Percentiles rank a stretch among this genome's conserved stretches.
Conservation (phyloP, 2,329 filamentous ascomycete species). For the Aspergillus pseudotamarii region DNA sequence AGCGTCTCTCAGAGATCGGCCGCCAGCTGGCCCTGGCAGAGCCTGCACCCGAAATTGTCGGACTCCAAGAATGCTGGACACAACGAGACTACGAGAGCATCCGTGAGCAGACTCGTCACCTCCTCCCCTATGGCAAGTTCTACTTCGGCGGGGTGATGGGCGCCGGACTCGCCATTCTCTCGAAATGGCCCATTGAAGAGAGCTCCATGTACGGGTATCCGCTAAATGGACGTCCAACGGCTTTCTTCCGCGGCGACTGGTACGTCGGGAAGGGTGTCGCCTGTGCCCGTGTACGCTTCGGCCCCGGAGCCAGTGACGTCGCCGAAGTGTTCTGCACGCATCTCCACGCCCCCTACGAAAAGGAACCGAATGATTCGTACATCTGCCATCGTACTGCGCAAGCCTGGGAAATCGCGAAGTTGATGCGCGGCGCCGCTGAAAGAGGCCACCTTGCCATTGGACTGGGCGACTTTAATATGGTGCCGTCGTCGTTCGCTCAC, state of each 20-base stretch:
- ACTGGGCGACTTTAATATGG: constrained; percentile 95
- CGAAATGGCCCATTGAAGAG: constrained; percentile 89
- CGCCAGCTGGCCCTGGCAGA: constrained; percentile 69
- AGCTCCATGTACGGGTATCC: constrained; percentile 83
- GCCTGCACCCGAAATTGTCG: constrained; percentile 79
- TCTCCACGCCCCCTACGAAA: constrained; percentile 85
- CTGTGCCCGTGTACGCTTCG: constrained; percentile 75
- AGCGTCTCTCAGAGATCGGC: constrained; percentile 82
- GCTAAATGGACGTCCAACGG: constrained; percentile 90
- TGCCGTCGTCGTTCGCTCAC: constrained; percentile 83
- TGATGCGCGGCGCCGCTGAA: constrained; percentile 79
- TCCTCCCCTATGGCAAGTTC: constrained; percentile 90
- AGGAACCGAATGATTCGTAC: constrained; percentile 79
- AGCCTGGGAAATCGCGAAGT: constrained; percentile 90
- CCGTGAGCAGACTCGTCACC: constrained; percentile 68
- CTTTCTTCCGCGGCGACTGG: constrained; percentile 94
- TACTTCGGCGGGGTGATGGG: constrained; percentile 90
- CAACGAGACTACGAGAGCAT: constrained; percentile 81
- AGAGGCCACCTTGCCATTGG: constrained; percentile 82
- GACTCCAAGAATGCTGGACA: constrained; percentile 94
- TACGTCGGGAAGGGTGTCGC: constrained; percentile 95
- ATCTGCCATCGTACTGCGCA: constrained; percentile 88
- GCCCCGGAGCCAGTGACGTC: constrained; percentile 64
- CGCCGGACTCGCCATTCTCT: constrained; percentile 84
- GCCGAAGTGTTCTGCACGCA: constrained; percentile 94